Base-by-base conservation (phyloP, 2,329 filamentous ascomycete genomes). In the Thielaviopsis euricoi region DNA sequence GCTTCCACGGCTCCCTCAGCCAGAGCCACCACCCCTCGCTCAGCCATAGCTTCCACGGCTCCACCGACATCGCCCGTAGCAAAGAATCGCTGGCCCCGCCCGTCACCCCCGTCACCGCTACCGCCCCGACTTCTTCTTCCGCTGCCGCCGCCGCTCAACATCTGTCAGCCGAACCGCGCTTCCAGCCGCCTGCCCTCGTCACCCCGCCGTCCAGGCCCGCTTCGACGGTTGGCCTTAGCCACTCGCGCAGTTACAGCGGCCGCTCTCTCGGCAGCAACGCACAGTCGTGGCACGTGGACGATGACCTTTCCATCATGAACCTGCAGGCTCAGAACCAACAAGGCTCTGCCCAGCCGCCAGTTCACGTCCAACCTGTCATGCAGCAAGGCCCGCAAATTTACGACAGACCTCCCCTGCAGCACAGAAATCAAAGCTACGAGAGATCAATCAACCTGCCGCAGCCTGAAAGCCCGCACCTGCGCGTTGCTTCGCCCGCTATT, bases 281-380 rank as follows among this genome's bases (percentile, higher is more conserved):
- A 62, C 77, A 74, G 58, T 74, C 73, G 7, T 82, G 78, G 78
- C 69, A 80, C 58, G 66, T 79, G 6, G 78, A 81, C 37, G 73
- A 74, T 5, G 79, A 82, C 57, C 80, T 82, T 61, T 81, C 79
- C 0, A 78, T 74, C 12, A 72, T 73, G 49, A 78, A 81, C 59
- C 60, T 81, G 48, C 77, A 80, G 59, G 64, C 77, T 6, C 37
- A 40, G 37, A 17, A 17, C 15, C 10, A 5, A n/a, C n/a, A n/a
- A n/a, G n/a, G n/a, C n/a, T n/a, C n/a, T n/a, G n/a, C n/a, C n/a
- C n/a, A n/a, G n/a, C n/a, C n/a, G n/a, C n/a, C n/a, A n/a, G n/a
- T n/a, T n/a, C n/a, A n/a, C n/a, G n/a, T n/a, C n/a, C n/a, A n/a
- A n/a, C n/a, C n/a, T n/a, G n/a, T n/a, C n/a, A n/a, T n/a, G n/a